Percentiles rank a stretch among this genome's conserved stretches.
Evolutionary conservation across 2,329 filamentous ascomycete species (phyloP).

Genomic region (Colletotrichum orchidophilum): DNA sequence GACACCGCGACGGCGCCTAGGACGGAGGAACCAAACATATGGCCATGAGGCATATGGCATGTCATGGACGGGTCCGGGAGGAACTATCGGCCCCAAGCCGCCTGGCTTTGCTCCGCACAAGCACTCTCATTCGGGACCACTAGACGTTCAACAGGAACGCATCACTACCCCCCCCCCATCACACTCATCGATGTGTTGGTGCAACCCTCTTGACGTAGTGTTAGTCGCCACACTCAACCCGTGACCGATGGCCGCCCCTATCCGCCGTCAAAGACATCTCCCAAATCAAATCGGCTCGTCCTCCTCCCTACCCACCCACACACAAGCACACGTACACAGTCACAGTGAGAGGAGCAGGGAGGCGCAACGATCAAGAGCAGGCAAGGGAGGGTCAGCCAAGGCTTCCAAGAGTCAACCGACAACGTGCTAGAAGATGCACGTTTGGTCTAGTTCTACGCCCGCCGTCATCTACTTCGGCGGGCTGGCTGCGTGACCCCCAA

Average conservation of each 20-base stretch:
- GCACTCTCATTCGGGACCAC: conserved; percentile 12
- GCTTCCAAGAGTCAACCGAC: conserved; percentile 11
- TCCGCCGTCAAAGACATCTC: not conserved
- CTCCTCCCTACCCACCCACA: not conserved
- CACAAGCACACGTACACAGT: not conserved
- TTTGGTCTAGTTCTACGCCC: not conserved
- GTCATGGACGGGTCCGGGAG: not conserved
- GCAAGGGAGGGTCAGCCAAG: conserved; percentile 19
- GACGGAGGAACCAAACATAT: not conserved
- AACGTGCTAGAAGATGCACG: conserved; percentile 13
- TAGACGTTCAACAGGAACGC: conserved; percentile 1
- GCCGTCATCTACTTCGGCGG: conserved; percentile 3
- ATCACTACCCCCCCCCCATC: conserved; percentile 19
- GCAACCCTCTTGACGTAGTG: conserved; percentile 29
- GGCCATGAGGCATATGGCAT: not conserved
- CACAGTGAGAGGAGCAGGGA: not conserved
- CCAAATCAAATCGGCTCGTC: not conserved
- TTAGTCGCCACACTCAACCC: conserved; percentile 24
- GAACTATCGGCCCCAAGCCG: conserved; percentile 1
- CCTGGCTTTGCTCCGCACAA: conserved; percentile 8
- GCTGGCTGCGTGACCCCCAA: conserved; percentile 6
- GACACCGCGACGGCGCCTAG: conserved; percentile 7
- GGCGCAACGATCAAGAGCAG: not conserved
- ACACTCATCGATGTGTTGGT: conserved; percentile 13
- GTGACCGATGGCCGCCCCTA: not conserved